phyloP scores from a whole-genome alignment of 1,139 yeast species.

The Kodamaea ohmeri region DNA sequence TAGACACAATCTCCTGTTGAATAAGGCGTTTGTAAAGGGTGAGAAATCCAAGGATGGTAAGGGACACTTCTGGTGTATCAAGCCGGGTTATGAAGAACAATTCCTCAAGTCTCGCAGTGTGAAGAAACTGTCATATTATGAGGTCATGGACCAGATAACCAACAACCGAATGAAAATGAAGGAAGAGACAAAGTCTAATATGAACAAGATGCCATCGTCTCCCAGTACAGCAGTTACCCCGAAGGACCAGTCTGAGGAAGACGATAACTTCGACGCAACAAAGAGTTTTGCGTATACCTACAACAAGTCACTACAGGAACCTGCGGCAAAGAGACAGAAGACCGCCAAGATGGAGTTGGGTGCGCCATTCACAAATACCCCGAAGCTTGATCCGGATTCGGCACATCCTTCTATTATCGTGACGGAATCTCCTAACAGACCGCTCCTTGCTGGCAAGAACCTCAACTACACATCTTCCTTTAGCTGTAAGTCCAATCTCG shows the following conservation, averaged over 20 bases:
- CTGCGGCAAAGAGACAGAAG: constrained; percentile 19
- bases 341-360: constrained; percentile 11
- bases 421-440: constrained; percentile 38
- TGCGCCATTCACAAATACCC: constrained; percentile 17
- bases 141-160: constrained; percentile 44
- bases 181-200: constrained; percentile 19
- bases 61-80: constrained; percentile 96
- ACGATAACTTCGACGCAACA: constrained; percentile 10
- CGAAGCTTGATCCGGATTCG: constrained; percentile 11
- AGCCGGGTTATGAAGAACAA: constrained; percentile 75
- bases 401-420: constrained; percentile 2
- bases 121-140: constrained; percentile 45
- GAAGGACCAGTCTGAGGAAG: constrained; percentile 10
- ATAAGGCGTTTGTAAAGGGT: constrained; percentile 85
- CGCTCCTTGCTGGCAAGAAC: constrained; percentile 43
- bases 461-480: constrained; percentile 56
- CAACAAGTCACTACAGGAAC: constrained; percentile 11
- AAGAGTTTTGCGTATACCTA: constrained; percentile 9
- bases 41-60: constrained; percentile 94
- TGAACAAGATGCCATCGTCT: constrained; percentile 34
- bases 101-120: constrained; percentile 64
- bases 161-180: constrained; percentile 12
- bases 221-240: constrained; percentile 23
- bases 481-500: constrained; percentile 62
- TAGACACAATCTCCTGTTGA: constrained; percentile 78